Conservation (phyloP, 139 green algal species). For the Auxenochlorella protothecoides region DNA sequence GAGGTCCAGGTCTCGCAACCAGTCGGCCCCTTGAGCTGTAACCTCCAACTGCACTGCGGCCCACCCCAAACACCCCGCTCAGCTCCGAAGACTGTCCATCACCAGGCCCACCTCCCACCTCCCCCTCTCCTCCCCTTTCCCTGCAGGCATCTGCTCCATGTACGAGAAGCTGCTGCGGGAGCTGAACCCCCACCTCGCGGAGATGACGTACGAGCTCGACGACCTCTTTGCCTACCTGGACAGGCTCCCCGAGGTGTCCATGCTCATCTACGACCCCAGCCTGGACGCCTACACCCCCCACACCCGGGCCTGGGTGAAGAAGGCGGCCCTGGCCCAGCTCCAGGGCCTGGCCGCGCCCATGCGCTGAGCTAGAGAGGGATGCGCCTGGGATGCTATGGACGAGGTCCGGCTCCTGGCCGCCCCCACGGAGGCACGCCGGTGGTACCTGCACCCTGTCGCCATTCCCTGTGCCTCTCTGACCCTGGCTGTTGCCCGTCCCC, state of each 20-base stretch:
- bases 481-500: no score
- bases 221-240: conserved; percentile 57
- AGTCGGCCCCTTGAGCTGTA: background rate
- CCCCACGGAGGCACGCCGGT: no score
- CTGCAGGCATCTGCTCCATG: conserved; percentile 39
- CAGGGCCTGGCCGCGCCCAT: background rate
- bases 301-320: background rate
- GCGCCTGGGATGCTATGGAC: no score
- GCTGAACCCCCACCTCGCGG: conserved; percentile 40
- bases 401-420: no score
- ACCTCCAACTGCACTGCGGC: background rate
- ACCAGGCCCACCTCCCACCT: background rate
- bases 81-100: background rate
- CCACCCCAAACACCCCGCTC: background rate
- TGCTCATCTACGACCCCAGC: background rate
- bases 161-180: conserved; percentile 57
- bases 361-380: background rate
- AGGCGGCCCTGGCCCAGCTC: background rate
- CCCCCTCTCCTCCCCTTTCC: background rate
- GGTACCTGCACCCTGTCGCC: no score
- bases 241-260: conserved; percentile 24
- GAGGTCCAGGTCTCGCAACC: no score
- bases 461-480: no score
- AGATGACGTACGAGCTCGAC: conserved; percentile 58
- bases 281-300: background rate